These are phyloP conservation scores for Aspergillus nanangensis DNA, from an alignment of 495 filamentous ascomycete species.

Conservation along the genomic window DNA sequence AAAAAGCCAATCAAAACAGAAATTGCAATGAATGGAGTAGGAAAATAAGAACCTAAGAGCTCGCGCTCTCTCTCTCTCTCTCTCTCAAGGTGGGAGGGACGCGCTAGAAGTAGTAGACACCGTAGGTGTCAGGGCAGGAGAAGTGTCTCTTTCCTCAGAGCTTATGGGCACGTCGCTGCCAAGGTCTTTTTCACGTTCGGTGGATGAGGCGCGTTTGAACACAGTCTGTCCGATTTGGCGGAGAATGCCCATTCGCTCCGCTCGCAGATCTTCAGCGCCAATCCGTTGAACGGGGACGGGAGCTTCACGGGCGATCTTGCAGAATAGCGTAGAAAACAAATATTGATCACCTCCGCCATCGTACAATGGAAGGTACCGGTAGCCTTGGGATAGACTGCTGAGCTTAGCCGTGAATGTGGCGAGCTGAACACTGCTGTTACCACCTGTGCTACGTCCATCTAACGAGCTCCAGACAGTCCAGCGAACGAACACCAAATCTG, in stretches of 20 bases:
- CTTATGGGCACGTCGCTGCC: constrained; percentile 27
- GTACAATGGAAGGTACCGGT: constrained; percentile 91
- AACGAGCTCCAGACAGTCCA: constrained; percentile 84
- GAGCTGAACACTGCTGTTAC: constrained; percentile 59
- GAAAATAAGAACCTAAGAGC: no score
- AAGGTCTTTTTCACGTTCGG: constrained; percentile 37
- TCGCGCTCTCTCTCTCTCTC: no score
- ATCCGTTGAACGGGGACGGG: constrained; percentile 45
- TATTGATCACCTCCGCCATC: constrained; percentile 86
- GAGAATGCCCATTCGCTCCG: constrained; percentile 46
- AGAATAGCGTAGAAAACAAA: constrained; percentile 91
- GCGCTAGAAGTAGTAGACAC: constrained; percentile 36
- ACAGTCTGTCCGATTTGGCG: constrained; percentile 45
- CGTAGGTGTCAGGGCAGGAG: constrained; percentile 36
- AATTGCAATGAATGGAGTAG: constrained; percentile 1
- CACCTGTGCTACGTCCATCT: constrained; percentile 60
- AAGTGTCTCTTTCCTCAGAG: constrained; percentile 31
- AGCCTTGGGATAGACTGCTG: constrained; percentile 84
- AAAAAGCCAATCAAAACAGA: not conserved
- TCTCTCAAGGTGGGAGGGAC: constrained; percentile 20
- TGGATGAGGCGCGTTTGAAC: constrained; percentile 47
- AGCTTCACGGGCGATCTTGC: constrained; percentile 67
- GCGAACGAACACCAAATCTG: constrained; percentile 87
- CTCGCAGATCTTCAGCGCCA: constrained; percentile 43
- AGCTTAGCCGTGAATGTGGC: constrained; percentile 93